Evolutionary conservation across 2,329 filamentous ascomycete species (phyloP).

Genomic region (Pezicula carpinea): DNA sequence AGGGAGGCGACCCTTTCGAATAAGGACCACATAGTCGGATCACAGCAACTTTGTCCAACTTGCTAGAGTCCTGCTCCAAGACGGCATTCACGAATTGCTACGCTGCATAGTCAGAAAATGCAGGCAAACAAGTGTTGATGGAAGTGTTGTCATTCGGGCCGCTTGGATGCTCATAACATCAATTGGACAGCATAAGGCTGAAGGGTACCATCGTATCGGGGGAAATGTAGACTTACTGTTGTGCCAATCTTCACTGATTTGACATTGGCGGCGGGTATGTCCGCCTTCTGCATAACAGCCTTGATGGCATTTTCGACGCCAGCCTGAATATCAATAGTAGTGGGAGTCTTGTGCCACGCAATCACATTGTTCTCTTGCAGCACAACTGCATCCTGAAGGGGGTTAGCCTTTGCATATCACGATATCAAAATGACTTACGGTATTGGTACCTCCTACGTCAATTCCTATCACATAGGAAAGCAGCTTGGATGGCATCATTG

Average conservation of each 20-base stretch:
- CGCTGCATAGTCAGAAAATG: neutral
- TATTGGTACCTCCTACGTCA: constrained; percentile 58
- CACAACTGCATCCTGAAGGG: constrained; percentile 15
- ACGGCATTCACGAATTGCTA: constrained; percentile 47
- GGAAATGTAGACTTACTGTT: constrained; percentile 30
- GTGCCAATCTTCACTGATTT: constrained; percentile 44
- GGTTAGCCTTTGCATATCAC: neutral
- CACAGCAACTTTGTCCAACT: constrained; percentile 47
- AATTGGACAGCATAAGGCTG: constrained; percentile 40
- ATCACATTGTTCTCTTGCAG: constrained; percentile 22
- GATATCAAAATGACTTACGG: constrained; percentile 27
- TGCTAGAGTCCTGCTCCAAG: constrained; percentile 42
- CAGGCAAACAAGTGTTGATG: no score
- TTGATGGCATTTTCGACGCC: constrained; percentile 43
- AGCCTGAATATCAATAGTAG: constrained; percentile 44
- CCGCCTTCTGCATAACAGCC: constrained; percentile 35
- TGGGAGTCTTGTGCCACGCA: constrained; percentile 44
- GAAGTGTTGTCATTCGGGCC: neutral
- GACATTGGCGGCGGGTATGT: constrained; percentile 34
- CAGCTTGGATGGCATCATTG: constrained; percentile 17
- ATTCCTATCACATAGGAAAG: constrained; percentile 30
- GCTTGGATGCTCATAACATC: neutral
- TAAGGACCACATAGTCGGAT: constrained; percentile 44
- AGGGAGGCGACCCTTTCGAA: constrained; percentile 43
- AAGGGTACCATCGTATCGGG: constrained; percentile 40